A percentile compares a stretch with the other conserved stretches of the same genome.
Evolutionary conservation across 2,329 filamentous ascomycete species (phyloP).

Genomic region (Drechslerella dactyloides): DNA sequence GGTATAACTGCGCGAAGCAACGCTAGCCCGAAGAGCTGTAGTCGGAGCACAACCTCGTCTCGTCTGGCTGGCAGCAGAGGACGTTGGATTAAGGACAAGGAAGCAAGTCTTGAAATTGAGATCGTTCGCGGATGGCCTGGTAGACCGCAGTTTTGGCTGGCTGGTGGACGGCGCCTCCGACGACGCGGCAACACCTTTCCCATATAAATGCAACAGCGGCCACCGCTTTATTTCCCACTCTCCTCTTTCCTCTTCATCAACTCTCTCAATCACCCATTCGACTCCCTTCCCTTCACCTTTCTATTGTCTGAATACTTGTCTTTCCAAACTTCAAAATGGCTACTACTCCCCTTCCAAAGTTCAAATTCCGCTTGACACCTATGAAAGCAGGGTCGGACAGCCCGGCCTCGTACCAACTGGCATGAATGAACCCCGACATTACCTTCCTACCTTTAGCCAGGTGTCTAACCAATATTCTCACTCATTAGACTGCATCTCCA

Average conservation of each 20-base stretch:
- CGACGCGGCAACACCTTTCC: slow-evolving; percentile 17
- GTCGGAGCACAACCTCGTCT: background rate
- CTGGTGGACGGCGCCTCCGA: background rate
- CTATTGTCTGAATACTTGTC: background rate
- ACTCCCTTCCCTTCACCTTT: background rate
- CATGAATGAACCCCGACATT: background rate
- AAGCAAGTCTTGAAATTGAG: no score
- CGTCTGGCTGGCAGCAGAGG: background rate
- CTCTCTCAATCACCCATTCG: background rate
- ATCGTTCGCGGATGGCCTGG: no score
- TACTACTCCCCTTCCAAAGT: slow-evolving; percentile 3
- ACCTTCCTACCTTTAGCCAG: background rate
- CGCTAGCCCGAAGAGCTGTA: background rate
- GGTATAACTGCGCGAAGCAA: slow-evolving; percentile 12
- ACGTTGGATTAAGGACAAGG: background rate
- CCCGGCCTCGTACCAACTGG: no score
- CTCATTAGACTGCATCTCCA: background rate
- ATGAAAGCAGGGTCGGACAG: no score
- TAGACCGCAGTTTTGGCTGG: no score
- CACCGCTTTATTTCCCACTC: no score
- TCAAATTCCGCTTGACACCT: slow-evolving; percentile 18
- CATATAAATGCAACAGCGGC: no score
- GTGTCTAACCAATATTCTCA: background rate
- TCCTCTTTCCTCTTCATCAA: background rate
- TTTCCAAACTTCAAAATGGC: background rate